Evolutionary conservation across 345 rosid species (phyloP).

Genomic region (Melaleuca quinquenervia): DNA sequence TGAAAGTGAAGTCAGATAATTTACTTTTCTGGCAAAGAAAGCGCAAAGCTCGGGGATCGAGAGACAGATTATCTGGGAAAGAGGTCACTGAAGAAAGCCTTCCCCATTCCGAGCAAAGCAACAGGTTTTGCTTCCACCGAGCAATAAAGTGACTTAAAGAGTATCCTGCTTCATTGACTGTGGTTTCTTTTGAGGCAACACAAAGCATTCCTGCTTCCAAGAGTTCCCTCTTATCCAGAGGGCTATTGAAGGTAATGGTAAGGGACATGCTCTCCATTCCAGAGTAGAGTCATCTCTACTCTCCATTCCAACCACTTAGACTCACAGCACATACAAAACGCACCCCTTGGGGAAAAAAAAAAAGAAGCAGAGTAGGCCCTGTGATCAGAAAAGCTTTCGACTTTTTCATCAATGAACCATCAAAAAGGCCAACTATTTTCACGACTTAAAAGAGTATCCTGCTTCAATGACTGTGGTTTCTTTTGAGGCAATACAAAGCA

Average conservation of each 20-base stretch:
- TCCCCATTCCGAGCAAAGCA: background rate
- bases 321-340: slow-evolving; percentile 1
- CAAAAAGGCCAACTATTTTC: slow-evolving; percentile 3
- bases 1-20: background rate
- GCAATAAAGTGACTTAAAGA: background rate
- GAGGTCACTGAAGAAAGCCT: background rate
- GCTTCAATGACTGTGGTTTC: background rate
- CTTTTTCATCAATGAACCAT: slow-evolving; percentile 7
- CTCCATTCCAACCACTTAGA: background rate
- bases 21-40: background rate
- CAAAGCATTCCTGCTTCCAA: background rate
- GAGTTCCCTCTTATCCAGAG: background rate
- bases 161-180: background rate
- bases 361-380: slow-evolving; percentile 23
- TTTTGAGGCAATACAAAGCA: background rate
- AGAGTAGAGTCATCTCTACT: background rate
- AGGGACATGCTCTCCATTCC: background rate
- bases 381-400: slow-evolving; percentile 33
- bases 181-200: background rate
- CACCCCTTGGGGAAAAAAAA: background rate
- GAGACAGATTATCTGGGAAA: background rate
- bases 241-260: background rate
- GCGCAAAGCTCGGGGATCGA: background rate
- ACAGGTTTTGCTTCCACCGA: background rate
- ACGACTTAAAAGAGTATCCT: background rate